Percentiles rank a stretch among this genome's conserved stretches.
These are phyloP conservation scores for Leptoxyphium fumago DNA, from an alignment of 2,329 filamentous ascomycete species.

Conservation along the genomic window DNA sequence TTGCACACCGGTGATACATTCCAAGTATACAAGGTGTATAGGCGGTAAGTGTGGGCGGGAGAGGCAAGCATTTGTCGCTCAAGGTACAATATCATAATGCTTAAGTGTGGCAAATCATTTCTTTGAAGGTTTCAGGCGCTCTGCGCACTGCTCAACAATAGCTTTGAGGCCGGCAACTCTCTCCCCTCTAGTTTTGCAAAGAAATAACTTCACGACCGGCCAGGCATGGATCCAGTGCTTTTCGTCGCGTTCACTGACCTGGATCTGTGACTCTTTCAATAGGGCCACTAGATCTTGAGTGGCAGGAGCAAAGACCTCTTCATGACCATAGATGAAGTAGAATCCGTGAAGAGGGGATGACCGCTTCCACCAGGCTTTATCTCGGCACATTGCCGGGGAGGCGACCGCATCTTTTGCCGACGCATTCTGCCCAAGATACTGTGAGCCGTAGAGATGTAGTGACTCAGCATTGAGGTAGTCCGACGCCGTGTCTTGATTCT, in stretches of 20 bases:
- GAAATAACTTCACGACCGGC: conserved; percentile 54
- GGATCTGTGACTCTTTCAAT: conserved; percentile 38
- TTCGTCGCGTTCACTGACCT: conserved; percentile 46
- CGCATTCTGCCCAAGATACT: conserved; percentile 46
- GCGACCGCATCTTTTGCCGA: conserved; percentile 39
- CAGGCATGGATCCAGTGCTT: conserved; percentile 63
- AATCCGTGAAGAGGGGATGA: conserved; percentile 54
- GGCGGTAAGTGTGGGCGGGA: too few relatives aligned
- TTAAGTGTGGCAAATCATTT: not conserved
- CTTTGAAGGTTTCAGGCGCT: not conserved
- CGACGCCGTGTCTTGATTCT: conserved; percentile 53
- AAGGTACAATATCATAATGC: too few relatives aligned
- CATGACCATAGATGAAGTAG: conserved; percentile 55
- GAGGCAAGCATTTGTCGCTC: too few relatives aligned
- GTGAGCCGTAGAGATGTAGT: conserved; percentile 53
- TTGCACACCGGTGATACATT: too few relatives aligned
- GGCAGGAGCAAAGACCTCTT: conserved; percentile 64
- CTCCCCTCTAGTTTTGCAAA: conserved; percentile 33
- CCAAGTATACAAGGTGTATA: too few relatives aligned
- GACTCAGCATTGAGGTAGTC: conserved; percentile 59
- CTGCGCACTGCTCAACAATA: conserved; percentile 22
- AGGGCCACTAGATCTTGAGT: conserved; percentile 45
- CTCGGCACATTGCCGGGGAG: conserved; percentile 59
- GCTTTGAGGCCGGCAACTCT: conserved; percentile 32
- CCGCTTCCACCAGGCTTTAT: conserved; percentile 49